Base-by-base conservation (phyloP, 2,329 filamentous ascomycete species). In the Fusarium sp. region DNA sequence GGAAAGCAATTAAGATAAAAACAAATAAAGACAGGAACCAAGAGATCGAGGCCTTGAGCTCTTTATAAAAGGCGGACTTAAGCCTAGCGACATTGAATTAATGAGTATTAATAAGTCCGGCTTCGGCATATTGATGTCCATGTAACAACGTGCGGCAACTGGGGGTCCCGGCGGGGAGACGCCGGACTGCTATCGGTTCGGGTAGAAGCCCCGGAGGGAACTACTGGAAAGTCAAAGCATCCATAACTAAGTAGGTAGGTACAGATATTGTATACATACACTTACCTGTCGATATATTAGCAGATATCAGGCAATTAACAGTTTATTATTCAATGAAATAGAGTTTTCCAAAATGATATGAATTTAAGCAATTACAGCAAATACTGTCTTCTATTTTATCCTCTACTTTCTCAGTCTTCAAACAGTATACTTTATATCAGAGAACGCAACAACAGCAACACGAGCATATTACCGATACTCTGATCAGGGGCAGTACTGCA, bases 11-110 rank as follows among this genome's bases (percentile, higher is more conserved):
- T 16, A 5, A 7, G 19, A n/a, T 19, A 25, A 58, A 33, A 45
- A 35, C 4, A 37, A 11, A 25, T 3, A 18, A 35, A 42, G 27
- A 46, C 10, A 41, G 39, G 10, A n/a, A 52, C 27, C 38, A 57
- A 54, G 35, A 39, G 33, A 54, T 18, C 31, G 51, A 63, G 66
- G 14, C 25, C 12, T 7, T 37, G 29, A 23, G 49, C 58, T 72
- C 70, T 65, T 72, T 64, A 64, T 63, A 59, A 73, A 60, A 48
- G 38, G 57, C 44, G 55, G 42, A 65, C 31, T 59, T 70, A 35
- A 60, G 60, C 35, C 35, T 49, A 48, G 41, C 23, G 19, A 58
- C 44, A 18, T n/a, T 12, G 31, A 37, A 49, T 49, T 21, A 48
- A 57, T 29, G 49, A 25, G 62, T 52, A 39, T 39, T 52, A 39